Evolutionary conservation across 164 flowering plant species (phyloP).

Genomic region (Macadamia integrifolia): DNA sequence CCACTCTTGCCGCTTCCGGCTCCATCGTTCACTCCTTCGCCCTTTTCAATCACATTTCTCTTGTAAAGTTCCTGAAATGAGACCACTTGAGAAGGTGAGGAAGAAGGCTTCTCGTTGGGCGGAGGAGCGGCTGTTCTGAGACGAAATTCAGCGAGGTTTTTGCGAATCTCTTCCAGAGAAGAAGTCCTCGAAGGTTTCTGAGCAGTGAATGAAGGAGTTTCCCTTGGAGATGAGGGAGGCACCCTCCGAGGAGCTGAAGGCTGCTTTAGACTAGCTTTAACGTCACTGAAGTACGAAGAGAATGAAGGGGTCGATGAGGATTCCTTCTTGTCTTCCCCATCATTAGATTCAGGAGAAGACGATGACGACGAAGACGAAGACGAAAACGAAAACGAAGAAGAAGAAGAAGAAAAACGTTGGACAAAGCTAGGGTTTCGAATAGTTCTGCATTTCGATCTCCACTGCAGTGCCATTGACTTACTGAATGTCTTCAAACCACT

Average conservation of each 20-base stretch:
- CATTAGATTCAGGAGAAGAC: not conserved
- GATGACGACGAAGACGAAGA: too few relatives aligned
- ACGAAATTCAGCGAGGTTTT: constrained; percentile 51
- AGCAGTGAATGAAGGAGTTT: constrained; percentile 6
- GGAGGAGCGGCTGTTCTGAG: constrained; percentile 31
- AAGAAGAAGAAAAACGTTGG: constrained; percentile 30
- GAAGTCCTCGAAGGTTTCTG: constrained; percentile 14
- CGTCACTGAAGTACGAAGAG: constrained; percentile 30
- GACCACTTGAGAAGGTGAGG: constrained; percentile 15
- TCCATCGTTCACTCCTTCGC: not conserved
- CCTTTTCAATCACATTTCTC: constrained; percentile 20
- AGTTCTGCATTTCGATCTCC: constrained; percentile 7
- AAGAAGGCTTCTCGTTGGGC: constrained; percentile 6
- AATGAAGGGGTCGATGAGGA: constrained; percentile 1
- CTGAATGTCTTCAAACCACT: not conserved
- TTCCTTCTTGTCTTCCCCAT: constrained; percentile 4
- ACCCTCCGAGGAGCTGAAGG: constrained; percentile 11
- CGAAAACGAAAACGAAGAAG: constrained; percentile 15
- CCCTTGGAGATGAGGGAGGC: not conserved
- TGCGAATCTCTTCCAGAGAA: constrained; percentile 42
- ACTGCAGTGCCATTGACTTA: constrained; percentile 14
- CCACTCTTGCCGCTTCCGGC: not conserved
- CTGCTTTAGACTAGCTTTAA: constrained; percentile 43
- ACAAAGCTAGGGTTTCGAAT: constrained; percentile 23
- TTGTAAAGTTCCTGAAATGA: constrained; percentile 49